A percentile compares a stretch with the other conserved stretches of the same genome.
phyloP scores from a whole-genome alignment of 2,329 filamentous ascomycete genomes.

The Cadophora sp. region DNA sequence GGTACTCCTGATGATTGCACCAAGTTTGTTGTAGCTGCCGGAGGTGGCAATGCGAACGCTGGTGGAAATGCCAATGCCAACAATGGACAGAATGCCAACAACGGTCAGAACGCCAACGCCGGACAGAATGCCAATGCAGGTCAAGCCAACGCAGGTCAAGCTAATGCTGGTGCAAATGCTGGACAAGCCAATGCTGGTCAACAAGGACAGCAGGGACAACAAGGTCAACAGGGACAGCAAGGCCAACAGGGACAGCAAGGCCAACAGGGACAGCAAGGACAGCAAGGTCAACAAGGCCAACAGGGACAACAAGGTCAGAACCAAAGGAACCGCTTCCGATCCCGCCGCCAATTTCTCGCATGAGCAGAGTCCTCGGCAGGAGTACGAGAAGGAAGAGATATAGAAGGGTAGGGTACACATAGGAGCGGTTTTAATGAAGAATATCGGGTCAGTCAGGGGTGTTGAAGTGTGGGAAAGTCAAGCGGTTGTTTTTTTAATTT shows the following conservation, averaged over 20 bases:
- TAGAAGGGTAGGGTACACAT: constrained; percentile 22
- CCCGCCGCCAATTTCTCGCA: constrained; percentile 35
- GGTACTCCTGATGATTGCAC: constrained; percentile 54
- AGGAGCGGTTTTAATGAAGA: constrained; percentile 30
- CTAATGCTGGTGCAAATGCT: constrained; percentile 9
- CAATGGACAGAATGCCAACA: constrained; percentile 7
- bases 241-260: not conserved
- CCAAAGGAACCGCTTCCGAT: constrained; percentile 11
- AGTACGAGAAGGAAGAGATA: constrained; percentile 17
- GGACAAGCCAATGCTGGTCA: constrained; percentile 13
- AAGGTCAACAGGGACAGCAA: constrained; percentile 6
- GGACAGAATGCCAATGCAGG: not conserved
- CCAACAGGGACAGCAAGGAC: not conserved
- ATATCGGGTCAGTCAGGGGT: constrained; percentile 13
- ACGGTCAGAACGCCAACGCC: constrained; percentile 4
- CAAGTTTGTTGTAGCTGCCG: constrained; percentile 49
- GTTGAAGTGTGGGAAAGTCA: constrained; percentile 24
- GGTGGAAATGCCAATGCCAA: constrained; percentile 34
- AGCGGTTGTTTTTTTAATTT: constrained; percentile 29
- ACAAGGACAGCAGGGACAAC: constrained; percentile 1
- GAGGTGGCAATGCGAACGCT: constrained; percentile 35
- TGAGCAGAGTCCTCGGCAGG: constrained; percentile 20
- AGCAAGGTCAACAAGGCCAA: not conserved
- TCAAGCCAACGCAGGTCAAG: constrained; percentile 19
- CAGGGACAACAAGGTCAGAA: constrained; percentile 3